A percentile compares a stretch with the other conserved stretches of the same genome.
Evolutionary conservation across 495 filamentous ascomycete species (phyloP).

Genomic region (Hapsidospora chrysogenum): DNA sequence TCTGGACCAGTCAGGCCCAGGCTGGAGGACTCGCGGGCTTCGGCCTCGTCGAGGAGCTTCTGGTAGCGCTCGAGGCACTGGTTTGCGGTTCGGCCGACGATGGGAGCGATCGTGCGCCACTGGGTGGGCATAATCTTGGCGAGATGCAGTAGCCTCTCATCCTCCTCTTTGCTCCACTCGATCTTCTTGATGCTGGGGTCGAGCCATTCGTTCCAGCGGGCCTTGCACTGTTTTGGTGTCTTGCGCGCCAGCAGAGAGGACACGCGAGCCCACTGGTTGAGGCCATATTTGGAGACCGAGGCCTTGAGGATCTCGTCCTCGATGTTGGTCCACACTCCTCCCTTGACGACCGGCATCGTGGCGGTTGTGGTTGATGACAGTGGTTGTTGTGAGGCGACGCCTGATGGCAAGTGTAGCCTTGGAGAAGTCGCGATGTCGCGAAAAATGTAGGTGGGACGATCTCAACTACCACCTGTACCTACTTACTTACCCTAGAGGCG

Average conservation of each 20-base stretch:
- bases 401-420: no score
- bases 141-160: slow-evolving; percentile 89
- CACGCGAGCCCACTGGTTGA: slow-evolving; percentile 98
- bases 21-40: slow-evolving; percentile 66
- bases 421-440: neutral
- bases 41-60: slow-evolving; percentile 88
- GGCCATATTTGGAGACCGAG: slow-evolving; percentile 86
- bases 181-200: slow-evolving; percentile 95
- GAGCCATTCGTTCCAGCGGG: slow-evolving; percentile 95
- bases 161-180: slow-evolving; percentile 97
- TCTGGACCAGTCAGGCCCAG: slow-evolving; percentile 76
- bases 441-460: neutral
- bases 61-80: slow-evolving; percentile 96
- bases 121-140: slow-evolving; percentile 98
- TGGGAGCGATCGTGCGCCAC: slow-evolving; percentile 95
- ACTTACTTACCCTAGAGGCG: no score
- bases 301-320: slow-evolving; percentile 95
- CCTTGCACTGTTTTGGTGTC: slow-evolving; percentile 98
- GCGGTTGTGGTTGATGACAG: slow-evolving; percentile 3
- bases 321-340: slow-evolving; percentile 75
- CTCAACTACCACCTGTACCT: no score
- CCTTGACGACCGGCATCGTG: slow-evolving; percentile 92
- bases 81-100: slow-evolving; percentile 89
- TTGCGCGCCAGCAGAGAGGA: slow-evolving; percentile 94
- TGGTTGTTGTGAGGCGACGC: neutral